Evolutionary conservation across 345 rosid genomes (phyloP).

Genomic region (Viola odorata): DNA sequence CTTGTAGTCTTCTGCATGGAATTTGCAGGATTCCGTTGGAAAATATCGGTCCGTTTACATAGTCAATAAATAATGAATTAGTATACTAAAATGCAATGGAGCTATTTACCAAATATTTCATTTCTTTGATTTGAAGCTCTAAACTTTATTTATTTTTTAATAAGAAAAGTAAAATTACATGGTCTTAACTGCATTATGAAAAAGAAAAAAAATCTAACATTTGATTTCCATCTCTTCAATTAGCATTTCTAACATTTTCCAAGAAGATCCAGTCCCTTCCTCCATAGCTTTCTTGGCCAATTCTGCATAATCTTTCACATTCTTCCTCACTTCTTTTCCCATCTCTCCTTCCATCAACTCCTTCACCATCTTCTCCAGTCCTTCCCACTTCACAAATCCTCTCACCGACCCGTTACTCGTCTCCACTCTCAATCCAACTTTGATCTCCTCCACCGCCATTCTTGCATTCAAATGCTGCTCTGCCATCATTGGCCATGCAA

Average conservation of each 20-base stretch:
- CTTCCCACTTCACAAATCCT: conserved; percentile 48
- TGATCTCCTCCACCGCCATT: conserved; percentile 59
- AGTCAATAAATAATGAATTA: too few species aligned
- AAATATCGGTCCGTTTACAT: too few species aligned
- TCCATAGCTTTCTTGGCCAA: conserved; percentile 50
- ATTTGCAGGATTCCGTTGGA: too few species aligned
- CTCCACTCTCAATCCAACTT: conserved; percentile 51
- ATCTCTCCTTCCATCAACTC: conserved; percentile 64
- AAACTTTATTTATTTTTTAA: too few species aligned
- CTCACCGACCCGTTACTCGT: conserved; percentile 31
- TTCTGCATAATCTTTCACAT: conserved; percentile 34
- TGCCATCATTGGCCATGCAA: conserved; percentile 80
- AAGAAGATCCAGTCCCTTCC: conserved; percentile 54
- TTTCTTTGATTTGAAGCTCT: too few species aligned
- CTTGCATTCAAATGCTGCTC: conserved; percentile 66
- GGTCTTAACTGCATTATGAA: too few species aligned
- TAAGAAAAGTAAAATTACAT: too few species aligned
- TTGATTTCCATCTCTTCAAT: conserved; percentile 16
- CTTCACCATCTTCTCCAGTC: conserved; percentile 36
- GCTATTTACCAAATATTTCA: too few species aligned
- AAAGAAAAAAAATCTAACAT: too few species aligned
- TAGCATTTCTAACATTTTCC: conserved; percentile 41
- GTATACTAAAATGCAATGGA: too few species aligned
- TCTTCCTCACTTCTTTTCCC: conserved; percentile 41
- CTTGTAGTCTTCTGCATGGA: too few species aligned